Percentiles rank a stretch among this genome's conserved stretches.
phyloP scores from a whole-genome alignment of 306 rosid species.

The Lathyrus tuberosus region DNA sequence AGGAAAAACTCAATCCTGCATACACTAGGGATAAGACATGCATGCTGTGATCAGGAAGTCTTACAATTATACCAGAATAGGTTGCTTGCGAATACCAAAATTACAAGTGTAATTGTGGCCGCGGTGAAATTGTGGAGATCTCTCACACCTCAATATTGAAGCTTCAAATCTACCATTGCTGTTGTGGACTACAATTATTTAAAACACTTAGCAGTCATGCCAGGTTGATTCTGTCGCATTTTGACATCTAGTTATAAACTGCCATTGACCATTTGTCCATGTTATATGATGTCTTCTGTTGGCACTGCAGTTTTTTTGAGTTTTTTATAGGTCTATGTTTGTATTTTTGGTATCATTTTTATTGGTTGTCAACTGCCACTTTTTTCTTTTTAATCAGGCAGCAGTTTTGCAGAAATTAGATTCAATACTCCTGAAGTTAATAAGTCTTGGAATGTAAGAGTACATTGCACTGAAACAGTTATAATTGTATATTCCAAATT shows the following conservation, averaged over 20 bases:
- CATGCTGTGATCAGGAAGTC: too few relatives aligned
- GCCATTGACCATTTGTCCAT: background rate
- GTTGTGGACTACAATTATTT: background rate
- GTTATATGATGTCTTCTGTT: background rate
- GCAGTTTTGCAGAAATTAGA: constrained; percentile 34
- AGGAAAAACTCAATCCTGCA: constrained; percentile 3
- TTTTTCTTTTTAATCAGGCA: constrained; percentile 6
- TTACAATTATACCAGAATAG: too few relatives aligned
- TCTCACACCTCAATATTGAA: background rate
- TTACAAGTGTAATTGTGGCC: too few relatives aligned
- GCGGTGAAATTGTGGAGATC: background rate
- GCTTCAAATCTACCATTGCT: background rate
- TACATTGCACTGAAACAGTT: too few relatives aligned
- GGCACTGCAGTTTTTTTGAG: background rate
- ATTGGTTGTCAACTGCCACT: constrained; percentile 10
- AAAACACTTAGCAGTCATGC: background rate
- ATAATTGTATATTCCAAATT: too few relatives aligned
- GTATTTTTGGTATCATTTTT: constrained; percentile 5
- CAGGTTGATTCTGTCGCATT: background rate
- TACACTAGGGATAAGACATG: background rate
- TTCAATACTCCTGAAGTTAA: background rate
- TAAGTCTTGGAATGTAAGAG: too few relatives aligned
- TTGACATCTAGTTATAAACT: too few relatives aligned
- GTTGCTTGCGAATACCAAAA: too few relatives aligned
- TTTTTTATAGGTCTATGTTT: background rate